Evolutionary conservation across 2,329 filamentous ascomycete genomes (phyloP).

Genomic region (Fusarium sp.): DNA sequence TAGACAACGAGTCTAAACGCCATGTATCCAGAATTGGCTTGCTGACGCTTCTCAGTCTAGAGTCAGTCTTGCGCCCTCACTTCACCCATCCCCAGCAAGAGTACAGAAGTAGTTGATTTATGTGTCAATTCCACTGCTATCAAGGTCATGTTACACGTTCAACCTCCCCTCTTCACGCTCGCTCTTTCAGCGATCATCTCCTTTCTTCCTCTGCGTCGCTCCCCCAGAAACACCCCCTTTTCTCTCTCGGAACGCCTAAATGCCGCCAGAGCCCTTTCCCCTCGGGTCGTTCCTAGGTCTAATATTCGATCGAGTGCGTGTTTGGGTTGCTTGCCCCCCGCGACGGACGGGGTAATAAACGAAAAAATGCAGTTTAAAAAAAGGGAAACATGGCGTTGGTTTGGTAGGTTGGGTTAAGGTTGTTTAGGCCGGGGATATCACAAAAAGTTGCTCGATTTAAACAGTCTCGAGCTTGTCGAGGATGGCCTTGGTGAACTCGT

Average conservation of each 20-base stretch:
- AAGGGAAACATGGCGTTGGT: slow-evolving; percentile 21
- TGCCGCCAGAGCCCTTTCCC: slow-evolving; percentile 27
- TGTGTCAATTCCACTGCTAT: slow-evolving; percentile 42
- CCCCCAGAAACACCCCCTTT: slow-evolving; percentile 4
- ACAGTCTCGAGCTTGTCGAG: slow-evolving; percentile 92
- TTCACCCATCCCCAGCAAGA: background rate
- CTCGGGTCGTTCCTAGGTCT: slow-evolving; percentile 32
- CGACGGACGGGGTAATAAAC: slow-evolving; percentile 9
- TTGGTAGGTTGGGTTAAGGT: slow-evolving; percentile 19
- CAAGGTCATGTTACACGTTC: slow-evolving; percentile 45
- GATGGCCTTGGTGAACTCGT: slow-evolving; percentile 95
- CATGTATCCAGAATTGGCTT: background rate
- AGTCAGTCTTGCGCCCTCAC: background rate
- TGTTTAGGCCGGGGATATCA: slow-evolving; percentile 38
- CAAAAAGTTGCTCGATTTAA: slow-evolving; percentile 56
- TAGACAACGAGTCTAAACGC: background rate
- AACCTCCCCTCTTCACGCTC: slow-evolving; percentile 31
- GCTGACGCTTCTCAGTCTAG: background rate
- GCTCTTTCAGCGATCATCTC: slow-evolving; percentile 7
- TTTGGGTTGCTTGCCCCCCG: background rate
- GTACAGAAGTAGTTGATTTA: slow-evolving; percentile 14
- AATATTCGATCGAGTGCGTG: slow-evolving; percentile 32
- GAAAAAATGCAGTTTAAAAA: slow-evolving; percentile 28
- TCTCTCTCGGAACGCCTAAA: slow-evolving; percentile 36
- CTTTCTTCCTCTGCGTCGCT: slow-evolving; percentile 20